Base-by-base conservation (phyloP, 139 green algal genomes). In the Dunaliella sp. region DNA sequence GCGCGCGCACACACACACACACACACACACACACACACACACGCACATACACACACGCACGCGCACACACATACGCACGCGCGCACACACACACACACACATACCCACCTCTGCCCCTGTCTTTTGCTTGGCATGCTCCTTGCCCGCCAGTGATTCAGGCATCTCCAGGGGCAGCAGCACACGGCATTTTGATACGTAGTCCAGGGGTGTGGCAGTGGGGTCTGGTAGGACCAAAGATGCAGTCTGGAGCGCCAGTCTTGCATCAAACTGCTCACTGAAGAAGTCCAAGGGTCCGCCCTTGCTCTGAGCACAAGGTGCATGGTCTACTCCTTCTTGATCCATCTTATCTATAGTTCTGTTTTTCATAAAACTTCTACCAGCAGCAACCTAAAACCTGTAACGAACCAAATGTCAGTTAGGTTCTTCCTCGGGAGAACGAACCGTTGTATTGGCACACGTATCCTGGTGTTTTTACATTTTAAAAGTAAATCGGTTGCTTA, bases 101-200 rank as follows among this genome's bases (percentile, higher is more conserved):
- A 57, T 58, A 7, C 78, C 3, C 35, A 86, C 83, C 83, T 86
- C 83, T 72, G 31, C 38, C 12, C 36, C 83, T 3, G 3, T 79
- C 83, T 72, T 81, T 72, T 86, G 33, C 28, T 31, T 38, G 65
- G 78, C 78, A 33, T 28, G 78, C 78, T 83, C 78, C 78, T 83
- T 83, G 34, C 36, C 36, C 36, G 76, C 76, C 31, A 81, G 37
- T 38, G 76, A 81, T 22, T 92, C 84, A n/a, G 86, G 88, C 65
- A 90, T 35, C 12, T 90, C 90, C 0, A 73, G 32, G 0, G 93
- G 93, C 36, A 96, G 89, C 32, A 95, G 84, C n/a, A 33, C 57
- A 0, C 94, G 86, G 84, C 85, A 95, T 38, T 90, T 88, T 28
- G 88, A 83, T 22, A 97, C 35, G 76, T 94, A 93, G 88, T 97